Evolutionary conservation across 805 yeast genomes (phyloP), one percentile per base, ranked within the genome.

Genomic region (Starmerella sp.): DNA sequence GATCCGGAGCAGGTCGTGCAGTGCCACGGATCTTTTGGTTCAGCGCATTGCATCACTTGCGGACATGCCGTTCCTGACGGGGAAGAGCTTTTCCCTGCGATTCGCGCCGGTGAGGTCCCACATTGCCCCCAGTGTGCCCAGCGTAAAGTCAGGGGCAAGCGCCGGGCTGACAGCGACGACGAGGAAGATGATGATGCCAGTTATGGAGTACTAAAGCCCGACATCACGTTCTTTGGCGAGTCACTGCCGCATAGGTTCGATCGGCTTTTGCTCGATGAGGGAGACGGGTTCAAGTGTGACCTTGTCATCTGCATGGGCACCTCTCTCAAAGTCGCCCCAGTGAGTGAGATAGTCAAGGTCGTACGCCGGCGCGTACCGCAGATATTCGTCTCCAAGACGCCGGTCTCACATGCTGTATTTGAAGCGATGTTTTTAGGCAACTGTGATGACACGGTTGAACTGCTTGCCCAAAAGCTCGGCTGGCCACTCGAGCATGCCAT

Each of bases 21-120:
- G 69, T 89, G 96, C 66, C 96, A 89, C 69, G 96, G 96, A 1
- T 86, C 95, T 2, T 89, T 89, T 69, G 95, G 95, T 0, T 77
- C 79, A 0, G 96, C 96, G 8, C 80, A 89, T 3, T 89, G 97
- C 66, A 75, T 82, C 37, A 81, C 90, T 3, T 89, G 97, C 67
- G 76, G 78, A 50, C 77, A 77, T 66, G 72, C 76, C 64, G 79
- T 82, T 6, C 77, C 79, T 1, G 36, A 57, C 11, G 96, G 96
- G 15, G 78, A 77, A 51, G 74, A 75, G 30, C 74, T 89, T 2
- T 86, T 74, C 63, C 75, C 76, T 13, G 78, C 77, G 53, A 81
- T 89, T 42, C 72, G 83, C 60, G 70, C 70, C 2, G 73, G 78
- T 50, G 78, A 78, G 54, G 71, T 89, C 32, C 88, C 95, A 1